Conservation (phyloP, 768 basidiomycete genomes). For the Pleurotus giganteus region DNA sequence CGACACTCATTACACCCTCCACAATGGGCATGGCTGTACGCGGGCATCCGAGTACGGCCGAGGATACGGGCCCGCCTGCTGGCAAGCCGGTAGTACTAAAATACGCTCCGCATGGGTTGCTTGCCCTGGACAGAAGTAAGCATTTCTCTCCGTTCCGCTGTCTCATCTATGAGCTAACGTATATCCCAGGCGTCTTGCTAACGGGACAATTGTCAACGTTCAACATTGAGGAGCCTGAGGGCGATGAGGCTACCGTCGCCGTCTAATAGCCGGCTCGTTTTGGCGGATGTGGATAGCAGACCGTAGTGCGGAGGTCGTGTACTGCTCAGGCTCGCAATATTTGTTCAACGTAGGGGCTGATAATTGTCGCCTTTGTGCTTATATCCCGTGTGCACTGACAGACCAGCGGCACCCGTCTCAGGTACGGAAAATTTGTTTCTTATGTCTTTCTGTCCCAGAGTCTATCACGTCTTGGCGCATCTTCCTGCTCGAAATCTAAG, state of each 20-base stretch:
- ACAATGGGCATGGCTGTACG: slow-evolving; percentile 12
- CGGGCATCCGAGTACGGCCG: slow-evolving; percentile 12
- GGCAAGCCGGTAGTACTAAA: slow-evolving; percentile 11
- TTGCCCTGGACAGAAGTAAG: slow-evolving; percentile 6
- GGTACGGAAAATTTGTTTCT: no score
- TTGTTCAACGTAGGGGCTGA: no score
- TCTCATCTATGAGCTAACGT: background rate
- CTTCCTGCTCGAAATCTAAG: no score
- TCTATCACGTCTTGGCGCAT: no score
- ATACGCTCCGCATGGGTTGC: slow-evolving; percentile 14
- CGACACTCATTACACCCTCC: slow-evolving; percentile 1
- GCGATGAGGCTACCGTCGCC: background rate
- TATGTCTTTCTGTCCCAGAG: no score
- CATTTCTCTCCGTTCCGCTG: background rate
- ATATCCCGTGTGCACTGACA: no score
- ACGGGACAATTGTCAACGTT: background rate
- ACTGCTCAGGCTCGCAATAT: no score
- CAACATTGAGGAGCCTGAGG: background rate
- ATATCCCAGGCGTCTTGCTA: background rate
- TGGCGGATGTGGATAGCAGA: no score
- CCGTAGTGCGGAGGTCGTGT: no score
- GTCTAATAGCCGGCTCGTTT: no score
- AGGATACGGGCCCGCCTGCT: slow-evolving; percentile 12
- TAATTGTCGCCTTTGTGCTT: no score
- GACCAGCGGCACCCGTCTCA: no score